Percentiles rank a stretch among this genome's conserved stretches.
phyloP scores from a whole-genome alignment of 352 stramenopile genomes.

The Phytophthora tubulina region DNA sequence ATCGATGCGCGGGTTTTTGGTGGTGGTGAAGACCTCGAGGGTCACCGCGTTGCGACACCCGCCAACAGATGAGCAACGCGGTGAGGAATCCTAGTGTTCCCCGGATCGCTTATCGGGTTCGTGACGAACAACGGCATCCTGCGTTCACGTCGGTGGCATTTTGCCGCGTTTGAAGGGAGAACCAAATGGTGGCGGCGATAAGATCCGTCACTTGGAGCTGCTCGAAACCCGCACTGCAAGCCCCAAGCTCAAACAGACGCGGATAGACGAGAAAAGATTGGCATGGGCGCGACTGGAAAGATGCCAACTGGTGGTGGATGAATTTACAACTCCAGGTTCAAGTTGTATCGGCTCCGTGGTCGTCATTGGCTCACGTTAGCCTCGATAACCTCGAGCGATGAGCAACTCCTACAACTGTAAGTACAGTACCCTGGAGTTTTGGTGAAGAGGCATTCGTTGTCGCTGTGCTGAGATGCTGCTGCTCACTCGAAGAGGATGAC shows the following conservation, averaged over 20 bases:
- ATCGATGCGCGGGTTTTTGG: conserved; percentile 19
- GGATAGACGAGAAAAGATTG: conserved; percentile 12
- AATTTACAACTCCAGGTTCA: conserved; percentile 18
- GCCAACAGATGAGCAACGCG: conserved; percentile 19
- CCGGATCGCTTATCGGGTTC: background rate
- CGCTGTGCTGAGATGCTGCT: no score
- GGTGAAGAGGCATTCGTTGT: no score
- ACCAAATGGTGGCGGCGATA: conserved; percentile 19
- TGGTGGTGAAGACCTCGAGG: conserved; percentile 12
- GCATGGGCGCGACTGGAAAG: conserved; percentile 30
- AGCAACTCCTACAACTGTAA: background rate
- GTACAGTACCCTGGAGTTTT: no score
- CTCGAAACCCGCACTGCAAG: background rate
- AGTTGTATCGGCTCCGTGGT: conserved; percentile 28
- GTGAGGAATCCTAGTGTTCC: conserved; percentile 20
- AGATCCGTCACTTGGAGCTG: conserved; percentile 19
- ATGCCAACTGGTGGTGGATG: conserved; percentile 16
- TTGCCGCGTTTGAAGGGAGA: conserved; percentile 4
- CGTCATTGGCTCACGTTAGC: conserved; percentile 9
- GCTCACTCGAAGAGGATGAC: no score
- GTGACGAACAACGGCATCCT: conserved; percentile 18
- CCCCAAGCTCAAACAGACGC: conserved; percentile 3
- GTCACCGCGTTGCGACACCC: conserved; percentile 17
- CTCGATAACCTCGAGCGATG: background rate
- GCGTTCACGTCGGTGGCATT: background rate